phyloP scores from a whole-genome alignment of 75 land plant species.

The Sequoiadendron giganteum region DNA sequence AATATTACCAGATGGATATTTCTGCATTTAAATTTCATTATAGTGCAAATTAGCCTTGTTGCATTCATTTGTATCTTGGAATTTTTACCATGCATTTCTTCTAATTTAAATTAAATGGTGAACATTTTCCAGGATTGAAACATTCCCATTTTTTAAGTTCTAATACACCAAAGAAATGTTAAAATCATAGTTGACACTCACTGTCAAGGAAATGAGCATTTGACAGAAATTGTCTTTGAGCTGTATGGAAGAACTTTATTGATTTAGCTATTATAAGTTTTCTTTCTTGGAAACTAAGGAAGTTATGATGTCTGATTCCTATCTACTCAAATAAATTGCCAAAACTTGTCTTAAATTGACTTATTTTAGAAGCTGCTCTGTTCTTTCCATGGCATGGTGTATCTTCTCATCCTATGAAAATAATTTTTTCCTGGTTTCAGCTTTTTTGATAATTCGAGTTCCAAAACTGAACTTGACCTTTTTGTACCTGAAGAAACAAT shows the following conservation, averaged over 20 bases:
- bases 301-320: background rate
- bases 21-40: too few relatives aligned
- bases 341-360: background rate
- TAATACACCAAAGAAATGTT: background rate
- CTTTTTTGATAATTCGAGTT: background rate
- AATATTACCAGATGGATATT: too few relatives aligned
- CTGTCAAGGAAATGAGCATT: background rate
- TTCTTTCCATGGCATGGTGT: background rate
- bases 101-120: background rate
- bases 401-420: background rate
- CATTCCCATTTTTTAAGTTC: background rate
- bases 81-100: background rate
- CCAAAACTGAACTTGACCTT: background rate
- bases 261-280: background rate
- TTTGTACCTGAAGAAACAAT: background rate
- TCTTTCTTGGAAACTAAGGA: too few relatives aligned
- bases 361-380: too few relatives aligned
- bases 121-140: background rate
- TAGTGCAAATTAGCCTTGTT: too few relatives aligned
- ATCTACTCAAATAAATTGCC: background rate
- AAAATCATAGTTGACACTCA: background rate
- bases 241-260: background rate
- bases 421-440: background rate
- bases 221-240: background rate
- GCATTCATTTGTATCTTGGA: background rate